A percentile compares a stretch with the other conserved stretches of the same genome.
Conservation (phyloP, 179 eudicot species). For the Silene noctiflora region DNA sequence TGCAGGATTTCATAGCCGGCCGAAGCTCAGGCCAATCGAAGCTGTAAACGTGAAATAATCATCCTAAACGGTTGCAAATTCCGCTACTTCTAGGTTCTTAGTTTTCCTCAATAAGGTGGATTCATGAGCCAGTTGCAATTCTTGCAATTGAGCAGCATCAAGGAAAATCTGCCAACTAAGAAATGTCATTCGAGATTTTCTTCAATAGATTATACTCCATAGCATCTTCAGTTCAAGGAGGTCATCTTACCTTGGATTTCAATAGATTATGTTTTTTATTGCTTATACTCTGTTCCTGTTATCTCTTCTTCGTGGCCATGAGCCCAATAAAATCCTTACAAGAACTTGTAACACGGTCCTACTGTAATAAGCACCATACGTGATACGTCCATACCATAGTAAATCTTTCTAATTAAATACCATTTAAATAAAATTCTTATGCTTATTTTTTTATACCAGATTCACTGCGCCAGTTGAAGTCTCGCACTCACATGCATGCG, state of each 20-base stretch:
- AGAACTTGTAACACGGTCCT: background rate
- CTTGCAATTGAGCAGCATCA: background rate
- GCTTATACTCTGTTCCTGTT: background rate
- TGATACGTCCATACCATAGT: too few relatives aligned
- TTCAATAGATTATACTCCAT: background rate
- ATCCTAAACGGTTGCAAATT: background rate
- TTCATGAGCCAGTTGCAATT: background rate
- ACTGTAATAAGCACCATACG: too few relatives aligned
- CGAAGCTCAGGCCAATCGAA: conserved; percentile 51
- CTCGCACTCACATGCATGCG: too few relatives aligned
- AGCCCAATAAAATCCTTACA: conserved; percentile 4
- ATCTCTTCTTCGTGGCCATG: conserved; percentile 10
- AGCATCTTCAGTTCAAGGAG: background rate
- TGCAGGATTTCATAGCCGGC: conserved; percentile 95
- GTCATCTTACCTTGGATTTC: background rate
- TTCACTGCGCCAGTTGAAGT: too few relatives aligned
- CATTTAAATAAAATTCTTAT: too few relatives aligned
- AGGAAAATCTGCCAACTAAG: too few relatives aligned
- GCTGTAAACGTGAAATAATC: conserved; percentile 20
- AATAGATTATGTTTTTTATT: background rate
- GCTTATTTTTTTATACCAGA: too few relatives aligned
- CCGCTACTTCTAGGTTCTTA: background rate
- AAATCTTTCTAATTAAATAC: too few relatives aligned
- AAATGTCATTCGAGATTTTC: background rate
- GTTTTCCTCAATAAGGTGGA: background rate